Evolutionary conservation across 345 rosid genomes (phyloP).

Genomic region (Aegle marmelos): DNA sequence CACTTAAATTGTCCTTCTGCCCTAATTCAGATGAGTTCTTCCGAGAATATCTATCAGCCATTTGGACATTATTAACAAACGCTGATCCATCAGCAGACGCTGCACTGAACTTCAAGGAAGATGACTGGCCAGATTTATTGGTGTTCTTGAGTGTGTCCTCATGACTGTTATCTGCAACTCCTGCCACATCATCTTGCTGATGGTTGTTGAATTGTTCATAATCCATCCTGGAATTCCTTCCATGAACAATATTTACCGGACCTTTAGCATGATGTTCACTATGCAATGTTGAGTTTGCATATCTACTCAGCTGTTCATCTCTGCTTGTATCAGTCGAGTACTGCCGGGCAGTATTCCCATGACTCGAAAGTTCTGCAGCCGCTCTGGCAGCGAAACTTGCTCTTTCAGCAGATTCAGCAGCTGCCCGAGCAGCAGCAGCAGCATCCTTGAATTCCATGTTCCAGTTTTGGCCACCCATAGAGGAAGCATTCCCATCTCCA

Average conservation of each 20-base stretch:
- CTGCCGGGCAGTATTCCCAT: conserved; percentile 40
- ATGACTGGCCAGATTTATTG: conserved; percentile 19
- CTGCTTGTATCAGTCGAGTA: conserved; percentile 38
- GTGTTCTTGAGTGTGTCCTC: conserved; percentile 20
- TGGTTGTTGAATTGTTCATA: conserved; percentile 19
- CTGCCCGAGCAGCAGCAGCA: conserved; percentile 85
- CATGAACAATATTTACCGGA: conserved; percentile 20
- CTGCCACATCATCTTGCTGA: conserved; percentile 25
- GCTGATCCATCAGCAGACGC: conserved; percentile 22
- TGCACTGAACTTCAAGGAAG: conserved; percentile 31
- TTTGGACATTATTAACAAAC: conserved; percentile 16
- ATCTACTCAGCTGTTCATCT: conserved; percentile 20
- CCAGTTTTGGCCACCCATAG: conserved; percentile 40
- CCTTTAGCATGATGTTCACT: conserved; percentile 21
- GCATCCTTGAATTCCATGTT: conserved; percentile 81
- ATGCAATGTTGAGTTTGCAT: conserved; percentile 28
- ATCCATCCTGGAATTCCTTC: conserved; percentile 22
- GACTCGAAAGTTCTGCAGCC: conserved; percentile 88
- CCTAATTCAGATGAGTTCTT: conserved; percentile 36
- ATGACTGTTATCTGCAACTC: conserved; percentile 24
- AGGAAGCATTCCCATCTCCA: conserved; percentile 28
- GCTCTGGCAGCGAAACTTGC: conserved; percentile 96
- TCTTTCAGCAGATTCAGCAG: conserved; percentile 96
- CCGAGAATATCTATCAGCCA: conserved; percentile 40
- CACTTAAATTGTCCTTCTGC: conserved; percentile 27